Percentiles rank a stretch among this genome's conserved stretches.
Conservation (phyloP, 805 yeast genomes). For the Wickerhamomyces strasburgensis region DNA sequence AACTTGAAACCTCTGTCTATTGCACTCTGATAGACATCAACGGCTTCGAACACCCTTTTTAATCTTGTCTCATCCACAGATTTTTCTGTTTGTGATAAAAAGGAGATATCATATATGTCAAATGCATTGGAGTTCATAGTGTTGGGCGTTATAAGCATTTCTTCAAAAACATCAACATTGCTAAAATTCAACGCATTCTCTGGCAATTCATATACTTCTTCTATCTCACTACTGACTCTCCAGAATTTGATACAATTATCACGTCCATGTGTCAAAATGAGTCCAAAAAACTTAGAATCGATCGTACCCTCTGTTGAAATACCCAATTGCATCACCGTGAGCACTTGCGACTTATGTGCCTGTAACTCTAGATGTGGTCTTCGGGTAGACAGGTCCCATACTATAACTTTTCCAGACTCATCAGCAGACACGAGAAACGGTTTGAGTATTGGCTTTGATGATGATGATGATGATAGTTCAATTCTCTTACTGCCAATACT, state of each 20-base stretch:
- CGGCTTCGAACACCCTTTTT: conserved; percentile 22
- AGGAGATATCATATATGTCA: conserved; percentile 49
- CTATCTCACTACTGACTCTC: conserved; percentile 27
- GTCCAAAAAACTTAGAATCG: conserved; percentile 31
- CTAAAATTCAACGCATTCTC: conserved; percentile 73
- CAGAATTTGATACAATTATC: conserved; percentile 53
- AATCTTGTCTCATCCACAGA: conserved; percentile 15
- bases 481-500: neutral
- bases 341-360: conserved; percentile 49
- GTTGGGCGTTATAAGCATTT: conserved; percentile 51
- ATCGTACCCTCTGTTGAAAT: conserved; percentile 13
- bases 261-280: conserved; percentile 58
- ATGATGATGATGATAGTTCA: neutral
- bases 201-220: conserved; percentile 45
- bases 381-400: conserved; percentile 51
- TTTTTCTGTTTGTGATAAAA: conserved; percentile 9
- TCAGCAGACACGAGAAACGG: conserved; percentile 16
- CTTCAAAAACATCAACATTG: conserved; percentile 42
- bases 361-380: conserved; percentile 55
- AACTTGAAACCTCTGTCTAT: conserved; percentile 12
- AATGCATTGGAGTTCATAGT: conserved; percentile 57
- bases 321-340: conserved; percentile 46
- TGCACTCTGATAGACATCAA: conserved; percentile 17
- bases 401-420: conserved; percentile 8
- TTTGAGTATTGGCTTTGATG: conserved; percentile 7